Percentiles rank a stretch among this genome's conserved stretches.
Conservation (phyloP, 2,329 filamentous ascomycete species). For the Claviceps humidiphila region DNA sequence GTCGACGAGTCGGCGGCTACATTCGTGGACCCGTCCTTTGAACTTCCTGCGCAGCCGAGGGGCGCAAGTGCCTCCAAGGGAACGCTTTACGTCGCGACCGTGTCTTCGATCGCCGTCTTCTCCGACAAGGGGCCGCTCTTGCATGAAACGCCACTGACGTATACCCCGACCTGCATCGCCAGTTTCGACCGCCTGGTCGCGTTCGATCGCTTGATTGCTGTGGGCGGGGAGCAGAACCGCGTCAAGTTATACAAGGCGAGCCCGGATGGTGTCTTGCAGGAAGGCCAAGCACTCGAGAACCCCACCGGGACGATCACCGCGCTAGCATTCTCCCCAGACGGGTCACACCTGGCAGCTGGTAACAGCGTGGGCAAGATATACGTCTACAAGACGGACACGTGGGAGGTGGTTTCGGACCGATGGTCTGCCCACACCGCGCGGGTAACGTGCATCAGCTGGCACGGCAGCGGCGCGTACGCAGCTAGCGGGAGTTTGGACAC, state of each 20-base stretch:
- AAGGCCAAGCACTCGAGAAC: constrained; percentile 46
- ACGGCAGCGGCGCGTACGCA: constrained; percentile 60
- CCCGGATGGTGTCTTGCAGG: constrained; percentile 40
- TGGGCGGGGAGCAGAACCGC: constrained; percentile 61
- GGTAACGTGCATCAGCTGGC: constrained; percentile 57
- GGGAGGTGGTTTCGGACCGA: constrained; percentile 65
- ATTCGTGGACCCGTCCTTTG: constrained; percentile 55
- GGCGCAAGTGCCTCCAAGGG: constrained; percentile 45
- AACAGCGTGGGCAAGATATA: constrained; percentile 78
- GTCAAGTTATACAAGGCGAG: constrained; percentile 58
- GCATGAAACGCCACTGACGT: constrained; percentile 44
- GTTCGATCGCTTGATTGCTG: constrained; percentile 53
- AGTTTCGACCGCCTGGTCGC: constrained; percentile 52
- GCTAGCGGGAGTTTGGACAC: constrained; percentile 82
- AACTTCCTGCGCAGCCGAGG: constrained; percentile 70
- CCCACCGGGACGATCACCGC: constrained; percentile 62
- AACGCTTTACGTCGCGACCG: constrained; percentile 44
- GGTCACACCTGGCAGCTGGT: constrained; percentile 68
- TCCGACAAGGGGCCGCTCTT: constrained; percentile 44
- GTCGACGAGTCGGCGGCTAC: constrained; percentile 63
- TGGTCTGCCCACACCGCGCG: constrained; percentile 50
- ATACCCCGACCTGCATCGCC: constrained; percentile 57
- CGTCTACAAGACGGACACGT: constrained; percentile 50
- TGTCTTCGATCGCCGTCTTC: constrained; percentile 38
- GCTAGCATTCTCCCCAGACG: constrained; percentile 70